Percentiles rank a stretch among this genome's conserved stretches.
Conservation (phyloP, 1,139 yeast species). For the Suhomyces anneliseae region DNA sequence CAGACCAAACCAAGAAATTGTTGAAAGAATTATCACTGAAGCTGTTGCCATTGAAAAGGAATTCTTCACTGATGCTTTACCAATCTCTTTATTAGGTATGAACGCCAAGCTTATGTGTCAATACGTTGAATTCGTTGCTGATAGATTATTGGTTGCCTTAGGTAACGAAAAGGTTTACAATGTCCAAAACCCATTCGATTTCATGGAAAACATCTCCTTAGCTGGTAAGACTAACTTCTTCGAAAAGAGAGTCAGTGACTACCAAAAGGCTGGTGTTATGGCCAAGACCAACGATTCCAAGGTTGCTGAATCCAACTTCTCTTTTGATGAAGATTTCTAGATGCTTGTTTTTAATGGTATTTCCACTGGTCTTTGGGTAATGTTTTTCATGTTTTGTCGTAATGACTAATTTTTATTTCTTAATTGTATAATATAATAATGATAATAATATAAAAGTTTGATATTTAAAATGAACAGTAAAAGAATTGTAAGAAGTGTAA, state of each 20-base stretch:
- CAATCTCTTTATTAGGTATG: constrained; percentile 91
- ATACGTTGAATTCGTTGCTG: constrained; percentile 97
- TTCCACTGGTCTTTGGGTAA: background rate
- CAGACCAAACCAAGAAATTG: constrained; percentile 78
- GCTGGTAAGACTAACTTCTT: constrained; percentile 99
- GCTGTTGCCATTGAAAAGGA: constrained; percentile 95
- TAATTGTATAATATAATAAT: background rate
- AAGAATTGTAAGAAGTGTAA: background rate
- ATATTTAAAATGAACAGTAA: too few species aligned
- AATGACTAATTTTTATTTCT: background rate
- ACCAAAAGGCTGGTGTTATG: constrained; percentile 99
- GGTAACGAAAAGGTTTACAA: constrained; percentile 90
- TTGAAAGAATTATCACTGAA: constrained; percentile 85
- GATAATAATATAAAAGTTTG: too few species aligned
- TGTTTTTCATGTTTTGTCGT: background rate
- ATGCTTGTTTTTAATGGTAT: constrained; percentile 5
- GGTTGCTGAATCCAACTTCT: constrained; percentile 34
- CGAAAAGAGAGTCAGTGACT: constrained; percentile 98
- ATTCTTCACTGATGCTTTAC: constrained; percentile 91
- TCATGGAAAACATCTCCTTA: constrained; percentile 96
- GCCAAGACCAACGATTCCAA: constrained; percentile 41
- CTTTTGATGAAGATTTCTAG: constrained; percentile 52
- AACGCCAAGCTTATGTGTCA: constrained; percentile 90
- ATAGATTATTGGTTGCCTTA: constrained; percentile 82
- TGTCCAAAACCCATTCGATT: constrained; percentile 92